Base-by-base conservation (phyloP, 441 rosid species). In the Gossypium laxum region DNA sequence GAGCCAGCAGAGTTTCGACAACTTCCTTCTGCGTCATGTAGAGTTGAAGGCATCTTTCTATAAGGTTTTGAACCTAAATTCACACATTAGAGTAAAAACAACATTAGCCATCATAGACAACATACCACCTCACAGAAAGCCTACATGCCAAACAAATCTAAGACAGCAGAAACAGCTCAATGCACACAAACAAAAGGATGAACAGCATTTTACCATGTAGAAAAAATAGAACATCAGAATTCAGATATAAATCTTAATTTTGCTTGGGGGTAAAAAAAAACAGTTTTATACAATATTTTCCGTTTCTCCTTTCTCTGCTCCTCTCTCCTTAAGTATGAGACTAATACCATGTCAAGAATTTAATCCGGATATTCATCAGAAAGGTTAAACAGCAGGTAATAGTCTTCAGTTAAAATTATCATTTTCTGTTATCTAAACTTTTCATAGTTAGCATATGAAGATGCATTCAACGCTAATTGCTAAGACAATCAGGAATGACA, bases 21-120 rank as follows among this genome's bases (percentile, higher is more conserved):
- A 91, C 99, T 84, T 95, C 99, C 77, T 81, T 86, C 82, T 86
- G 93, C 66, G 87, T 89, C 98, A 92, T 95, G 86, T 95, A 91
- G 70, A 95, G 84, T 22, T 92, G 98, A 70, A 95, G 96, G 60
- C 99, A 95, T 47, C 96, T 77, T 78, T 95, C 98, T 63, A 95
- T 95, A 30, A 91, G 91, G 86, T 89, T 89, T 79, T 92, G 97
- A 75, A 95, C 99, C 99, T 95, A 85, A 75, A 81, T 77, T 65
- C 55, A 17, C 34, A 14, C 15, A 70, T 57, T 21, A n/a, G 34
- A 4, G 63, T 5, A 57, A 38, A 41, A 43, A 58, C 54, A 60
- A n/a, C 22, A 45, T 70, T 17, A 70, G 21, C 38, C n/a, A 57
- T 12, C 30, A 4, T 58, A 18, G 70, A 24, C 14, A 66, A 18